Base-by-base conservation (phyloP, 2,329 filamentous ascomycete genomes). In the Knufia petricola region DNA sequence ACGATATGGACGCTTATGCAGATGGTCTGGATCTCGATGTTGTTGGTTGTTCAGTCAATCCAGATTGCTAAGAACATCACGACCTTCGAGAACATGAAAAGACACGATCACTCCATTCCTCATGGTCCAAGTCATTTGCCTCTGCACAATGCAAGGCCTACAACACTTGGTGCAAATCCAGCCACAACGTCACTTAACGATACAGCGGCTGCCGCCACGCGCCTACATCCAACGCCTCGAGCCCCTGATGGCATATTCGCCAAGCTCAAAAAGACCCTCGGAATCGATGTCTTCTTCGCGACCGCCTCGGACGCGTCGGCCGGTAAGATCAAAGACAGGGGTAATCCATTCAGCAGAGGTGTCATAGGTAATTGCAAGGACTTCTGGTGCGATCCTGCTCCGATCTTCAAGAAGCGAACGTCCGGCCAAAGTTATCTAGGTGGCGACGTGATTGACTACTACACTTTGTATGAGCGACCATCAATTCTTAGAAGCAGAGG, bases 21-120 rank as follows among this genome's bases (percentile, higher is more conserved):
- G 66, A 76, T 95, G 26, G 84, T 87, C 17, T 98, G 92, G 92
- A 87, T 96, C 2, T 82, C 84, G n/a, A 96, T 98, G 89, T 81
- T 98, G 28, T 76, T 95, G 51, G 84, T 88, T 55, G 94, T 96
- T 3, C 94, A 98, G 64, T 81, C 95, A 45, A 76, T 95, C 44
- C 92, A 98, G 63, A 83, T 98, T 45, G 85, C 88, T 0, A 82
- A 88, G 52, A 94, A 89, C 50, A 84, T 94, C 73, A 98, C 92
- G 1, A 98, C 92, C 0, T 96, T 86, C 67, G 92, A 98, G 67
- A 94, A 89, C 65, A 96, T 98, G 89, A 82, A 83, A 54, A 84
- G 87, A 44, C 76, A 88, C 52, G 76, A 47, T 49, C 23, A 42
- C 46, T 42, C 53, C 31, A 51, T 47, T 17, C 42, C 40, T n/a